Percentiles rank a stretch among this genome's conserved stretches.
These are phyloP conservation scores for Cornus suecica DNA, from an alignment of 148 eudicot genomes.

Conservation along the genomic window DNA sequence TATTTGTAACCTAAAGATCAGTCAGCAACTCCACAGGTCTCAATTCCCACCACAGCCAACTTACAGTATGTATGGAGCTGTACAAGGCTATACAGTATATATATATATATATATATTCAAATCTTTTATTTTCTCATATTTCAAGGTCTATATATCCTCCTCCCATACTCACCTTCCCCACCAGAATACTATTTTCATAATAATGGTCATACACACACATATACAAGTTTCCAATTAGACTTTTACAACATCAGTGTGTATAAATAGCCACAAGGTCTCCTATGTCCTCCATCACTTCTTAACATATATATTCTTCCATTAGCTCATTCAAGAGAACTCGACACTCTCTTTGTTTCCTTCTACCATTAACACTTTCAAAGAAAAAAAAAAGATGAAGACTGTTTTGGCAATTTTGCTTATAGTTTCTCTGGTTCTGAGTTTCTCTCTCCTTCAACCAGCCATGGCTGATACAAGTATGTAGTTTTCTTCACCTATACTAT, in stretches of 20 bases:
- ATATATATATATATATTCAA: too few relatives aligned
- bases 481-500: neutral
- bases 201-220: too few relatives aligned
- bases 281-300: neutral
- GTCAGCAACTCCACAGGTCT: neutral
- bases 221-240: neutral
- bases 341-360: neutral
- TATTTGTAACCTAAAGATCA: neutral
- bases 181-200: too few relatives aligned
- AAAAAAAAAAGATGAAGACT: slow-evolving; percentile 33
- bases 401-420: slow-evolving; percentile 25
- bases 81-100: neutral
- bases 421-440: slow-evolving; percentile 21
- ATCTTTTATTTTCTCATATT: neutral
- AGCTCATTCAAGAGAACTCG: neutral
- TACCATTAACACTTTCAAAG: neutral
- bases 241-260: neutral
- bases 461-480: slow-evolving; percentile 5
- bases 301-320: too few relatives aligned
- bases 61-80: neutral
- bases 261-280: neutral
- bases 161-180: neutral
- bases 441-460: slow-evolving; percentile 28
- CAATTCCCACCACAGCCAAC: neutral
- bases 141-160: too few relatives aligned